A percentile compares a stretch with the other conserved stretches of the same genome.
These are phyloP conservation scores for Mollisia scopiformis DNA, from an alignment of 2,329 filamentous ascomycete species.

Conservation along the genomic window DNA sequence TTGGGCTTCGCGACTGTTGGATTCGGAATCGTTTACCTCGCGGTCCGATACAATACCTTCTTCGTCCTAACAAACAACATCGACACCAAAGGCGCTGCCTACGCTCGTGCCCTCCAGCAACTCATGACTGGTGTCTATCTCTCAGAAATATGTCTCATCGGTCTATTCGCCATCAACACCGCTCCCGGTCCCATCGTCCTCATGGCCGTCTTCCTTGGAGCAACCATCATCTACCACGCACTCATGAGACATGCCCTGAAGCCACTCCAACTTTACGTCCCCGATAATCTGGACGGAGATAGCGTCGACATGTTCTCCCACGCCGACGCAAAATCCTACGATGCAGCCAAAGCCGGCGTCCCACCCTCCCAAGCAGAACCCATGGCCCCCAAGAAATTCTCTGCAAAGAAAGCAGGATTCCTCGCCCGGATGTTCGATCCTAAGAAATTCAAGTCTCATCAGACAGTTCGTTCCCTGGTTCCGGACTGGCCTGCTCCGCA, in stretches of 20 bases:
- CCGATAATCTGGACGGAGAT: constrained; percentile 64
- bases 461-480: constrained; percentile 68
- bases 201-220: constrained; percentile 75
- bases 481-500: constrained; percentile 55
- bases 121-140: constrained; percentile 84
- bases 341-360: constrained; percentile 14
- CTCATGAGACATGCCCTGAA: constrained; percentile 71
- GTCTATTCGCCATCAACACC: constrained; percentile 74
- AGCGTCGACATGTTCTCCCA: constrained; percentile 43
- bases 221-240: constrained; percentile 75
- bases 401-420: constrained; percentile 52
- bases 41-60: constrained; percentile 87
- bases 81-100: constrained; percentile 85
- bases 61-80: constrained; percentile 81
- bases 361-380: constrained; percentile 33
- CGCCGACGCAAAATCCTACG: constrained; percentile 23
- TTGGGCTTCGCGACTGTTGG: constrained; percentile 80
- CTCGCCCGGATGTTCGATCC: constrained; percentile 73
- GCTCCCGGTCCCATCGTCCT: constrained; percentile 72
- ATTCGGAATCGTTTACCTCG: constrained; percentile 78
- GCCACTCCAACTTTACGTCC: constrained; percentile 76
- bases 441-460: constrained; percentile 73
- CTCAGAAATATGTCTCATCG: constrained; percentile 79
- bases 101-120: constrained; percentile 84
- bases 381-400: constrained; percentile 22